A percentile compares a stretch with the other conserved stretches of the same genome.
Evolutionary conservation across 1,139 yeast species (phyloP).

Genomic region (Yamadazyma spencermartinsiae): DNA sequence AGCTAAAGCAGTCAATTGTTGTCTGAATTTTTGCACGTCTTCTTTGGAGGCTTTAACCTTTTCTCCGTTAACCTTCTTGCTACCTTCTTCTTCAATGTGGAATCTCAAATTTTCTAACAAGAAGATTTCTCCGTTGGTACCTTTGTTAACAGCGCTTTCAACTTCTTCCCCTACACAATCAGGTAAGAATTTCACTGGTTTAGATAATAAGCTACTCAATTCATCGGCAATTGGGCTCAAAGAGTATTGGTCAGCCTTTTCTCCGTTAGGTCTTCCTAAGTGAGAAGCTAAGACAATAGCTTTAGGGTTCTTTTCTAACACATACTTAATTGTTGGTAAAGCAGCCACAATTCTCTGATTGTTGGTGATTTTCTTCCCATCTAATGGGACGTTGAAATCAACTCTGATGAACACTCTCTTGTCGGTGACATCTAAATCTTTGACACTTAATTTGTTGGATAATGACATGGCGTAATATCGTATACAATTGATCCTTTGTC

Average conservation of each 20-base stretch:
- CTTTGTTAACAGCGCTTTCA: constrained; percentile 69
- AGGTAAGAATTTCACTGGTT: constrained; percentile 70
- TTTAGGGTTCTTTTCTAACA: constrained; percentile 85
- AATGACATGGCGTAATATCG: constrained; percentile 66
- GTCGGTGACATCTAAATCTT: constrained; percentile 80
- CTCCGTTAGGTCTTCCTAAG: constrained; percentile 97
- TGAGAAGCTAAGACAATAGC: constrained; percentile 90
- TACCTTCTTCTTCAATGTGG: constrained; percentile 96
- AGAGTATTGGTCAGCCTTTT: constrained; percentile 77
- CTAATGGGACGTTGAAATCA: constrained; percentile 96
- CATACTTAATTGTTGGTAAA: constrained; percentile 92
- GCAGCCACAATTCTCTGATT: constrained; percentile 99
- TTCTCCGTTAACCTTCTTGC: constrained; percentile 75
- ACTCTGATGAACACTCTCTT: constrained; percentile 96
- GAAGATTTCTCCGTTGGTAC: constrained; percentile 71
- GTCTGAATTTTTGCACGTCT: constrained; percentile 81
- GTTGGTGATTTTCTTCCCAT: constrained; percentile 94
- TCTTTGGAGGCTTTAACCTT: constrained; percentile 88
- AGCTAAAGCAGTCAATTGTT: constrained; percentile 82
- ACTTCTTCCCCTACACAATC: constrained; percentile 92
- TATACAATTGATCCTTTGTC: background rate
- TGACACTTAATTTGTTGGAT: constrained; percentile 86
- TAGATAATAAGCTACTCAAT: constrained; percentile 68
- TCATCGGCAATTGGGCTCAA: constrained; percentile 90
- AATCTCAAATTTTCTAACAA: constrained; percentile 92